Base-by-base conservation (phyloP, 208 protist genomes). In the Strigomonas galati region DNA sequence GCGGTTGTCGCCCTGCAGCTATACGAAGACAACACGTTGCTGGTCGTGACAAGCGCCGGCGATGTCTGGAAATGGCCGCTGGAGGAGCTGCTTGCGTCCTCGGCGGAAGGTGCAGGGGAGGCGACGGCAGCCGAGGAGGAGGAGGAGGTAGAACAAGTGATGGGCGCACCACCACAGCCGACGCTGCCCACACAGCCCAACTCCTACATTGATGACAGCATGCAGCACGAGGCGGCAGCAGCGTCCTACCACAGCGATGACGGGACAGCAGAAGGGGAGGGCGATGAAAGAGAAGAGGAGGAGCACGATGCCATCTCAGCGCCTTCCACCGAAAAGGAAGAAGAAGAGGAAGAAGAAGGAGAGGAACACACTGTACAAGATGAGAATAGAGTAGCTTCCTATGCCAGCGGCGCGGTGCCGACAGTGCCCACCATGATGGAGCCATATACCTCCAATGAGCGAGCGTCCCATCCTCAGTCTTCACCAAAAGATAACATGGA, bases 41-140 rank as follows among this genome's bases (percentile, higher is more conserved):
- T 92, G 0, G 90, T 93, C 17, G 82, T 95, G 26, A 93, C 86
- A 7, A 78, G 70, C 30, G 72, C 68, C 17, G 87, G 90, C 1
- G 87, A 95, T 74, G 84, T 95, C 27, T 95, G 90, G 87, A 71
- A 77, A 43, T 95, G 90, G 87, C 75, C 87, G 32, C 52, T 93
- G 26, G 28, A 26, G 14, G 85, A 95, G 56, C 63, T 95, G 24
- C 58, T 95, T 4, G 23, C 15, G 0, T 49, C 51, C n/a, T 28
- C 30, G 24, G 59, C 31, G 17, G 28, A 40, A 56, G 31, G 9
- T 27, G 40, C 30, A 30, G 31, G 10, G 32, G 44, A 40, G 17
- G 37, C 37, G 54, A 52, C n/a, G 7, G 62, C 62, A 10, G 72
- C 52, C 15, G 66, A 62, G 23, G 69, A 54, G 43, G 67, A 31